Base-by-base conservation (phyloP, 192 early-diverging fungal species). In the Coemansia umbellata region DNA sequence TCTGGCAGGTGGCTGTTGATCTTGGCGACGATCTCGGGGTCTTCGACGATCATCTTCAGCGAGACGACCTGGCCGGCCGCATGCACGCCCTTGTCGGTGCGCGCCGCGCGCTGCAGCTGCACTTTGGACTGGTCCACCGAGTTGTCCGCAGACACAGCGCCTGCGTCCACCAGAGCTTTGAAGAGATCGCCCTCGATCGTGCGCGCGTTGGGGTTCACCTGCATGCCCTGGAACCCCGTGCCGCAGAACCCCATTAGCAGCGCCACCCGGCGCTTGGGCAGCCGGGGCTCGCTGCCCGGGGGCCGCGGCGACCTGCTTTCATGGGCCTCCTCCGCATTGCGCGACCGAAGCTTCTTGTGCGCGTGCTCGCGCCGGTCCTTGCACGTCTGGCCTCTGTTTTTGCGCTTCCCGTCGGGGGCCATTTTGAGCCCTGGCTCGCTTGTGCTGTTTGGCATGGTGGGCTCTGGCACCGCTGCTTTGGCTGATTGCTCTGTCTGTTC, bases 51-150 rank as follows among this genome's bases (percentile, higher is more conserved):
- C 84, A 99, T 85, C 66, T 99, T 99, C 24, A 90, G 50, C 5
- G 93, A 93, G 8, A 92, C 83, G 3, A 99, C 88, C 47, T 99
- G 94, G 10, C 95, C 95, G 27, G 91, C 91, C 17, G 97, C 94
- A 63, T 98, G 95, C 4, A 99, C 97, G 23, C 97, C 97, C 69
- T 98, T 98, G 62, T 99, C 97, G 1, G 97, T 99, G 27, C 97
- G 82, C 8, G 97, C 97, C 8, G 92, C 86, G 50, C 97, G 79
- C 80, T 85, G 85, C 55, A 97, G 85, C 43, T 85, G 74, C 48
- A 93, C 82, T 69, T 90, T 90, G 54, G 81, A 82, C 49, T 83
- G 88, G 59, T 91, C 89, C 22, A 83, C 81, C 1, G 91, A 81
- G 50, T 99, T 99, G 15, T 91, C 91, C 28, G 78, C 79, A 0